Percentiles rank a stretch among this genome's conserved stretches.
phyloP scores from a whole-genome alignment of 176 grass and related monocot genomes.

The Oryza glumipatula region DNA sequence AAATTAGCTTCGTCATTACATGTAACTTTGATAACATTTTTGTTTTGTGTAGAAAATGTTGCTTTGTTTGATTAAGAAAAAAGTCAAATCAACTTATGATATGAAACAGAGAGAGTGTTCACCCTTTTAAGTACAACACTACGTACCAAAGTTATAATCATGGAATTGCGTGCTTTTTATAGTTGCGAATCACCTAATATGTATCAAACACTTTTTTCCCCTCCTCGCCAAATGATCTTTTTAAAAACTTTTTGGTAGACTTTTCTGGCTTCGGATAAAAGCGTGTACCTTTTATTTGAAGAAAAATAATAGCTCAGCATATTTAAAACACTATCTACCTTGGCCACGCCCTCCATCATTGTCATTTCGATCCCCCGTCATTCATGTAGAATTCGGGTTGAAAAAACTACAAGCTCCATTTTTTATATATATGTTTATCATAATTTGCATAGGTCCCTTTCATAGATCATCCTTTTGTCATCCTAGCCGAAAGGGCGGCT shows the following conservation, averaged over 20 bases:
- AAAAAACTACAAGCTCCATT: background rate
- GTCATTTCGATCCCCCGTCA: background rate
- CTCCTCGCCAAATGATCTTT: too few species aligned
- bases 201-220: background rate
- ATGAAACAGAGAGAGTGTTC: too few species aligned
- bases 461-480: conserved; percentile 14
- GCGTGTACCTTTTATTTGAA: background rate
- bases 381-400: background rate
- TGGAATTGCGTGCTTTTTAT: background rate
- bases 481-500: conserved; percentile 53
- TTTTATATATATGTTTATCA: background rate
- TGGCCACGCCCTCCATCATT: background rate
- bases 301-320: background rate
- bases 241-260: background rate
- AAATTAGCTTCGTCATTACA: too few species aligned
- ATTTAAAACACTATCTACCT: background rate
- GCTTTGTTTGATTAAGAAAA: too few species aligned
- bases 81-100: too few species aligned
- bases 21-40: too few species aligned
- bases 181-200: background rate
- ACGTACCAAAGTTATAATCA: too few species aligned
- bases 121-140: too few species aligned
- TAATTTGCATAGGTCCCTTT: conserved; percentile 21
- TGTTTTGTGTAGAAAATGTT: too few species aligned
- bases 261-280: background rate